Percentiles rank a stretch among this genome's conserved stretches.
Conservation (phyloP, 2,329 filamentous ascomycete species). For the Sarocladium brachiariae region DNA sequence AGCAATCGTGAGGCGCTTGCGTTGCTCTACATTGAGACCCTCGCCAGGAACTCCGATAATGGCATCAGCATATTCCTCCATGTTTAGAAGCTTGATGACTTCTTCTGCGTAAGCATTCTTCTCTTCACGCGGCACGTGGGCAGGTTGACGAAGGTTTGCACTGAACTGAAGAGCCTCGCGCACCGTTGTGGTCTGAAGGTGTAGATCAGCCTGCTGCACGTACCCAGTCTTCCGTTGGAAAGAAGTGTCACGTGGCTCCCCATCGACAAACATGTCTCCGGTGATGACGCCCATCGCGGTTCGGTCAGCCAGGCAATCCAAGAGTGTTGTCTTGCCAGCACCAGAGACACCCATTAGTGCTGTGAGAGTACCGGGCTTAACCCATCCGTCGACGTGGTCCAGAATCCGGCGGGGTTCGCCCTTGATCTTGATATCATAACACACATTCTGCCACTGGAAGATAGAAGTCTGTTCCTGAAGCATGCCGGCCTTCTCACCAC, state of each 20-base stretch:
- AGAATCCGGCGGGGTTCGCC: conserved; percentile 65
- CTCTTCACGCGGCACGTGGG: conserved; percentile 60
- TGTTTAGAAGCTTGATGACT: conserved; percentile 66
- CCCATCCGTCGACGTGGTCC: conserved; percentile 80
- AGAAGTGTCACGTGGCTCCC: conserved; percentile 11
- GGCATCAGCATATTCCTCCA: conserved; percentile 45
- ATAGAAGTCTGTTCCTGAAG: conserved; percentile 34
- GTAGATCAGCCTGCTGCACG: conserved; percentile 13
- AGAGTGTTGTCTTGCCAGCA: conserved; percentile 13
- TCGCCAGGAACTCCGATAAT: conserved; percentile 35
- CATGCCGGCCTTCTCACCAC: conserved; percentile 11
- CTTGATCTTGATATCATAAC: conserved; percentile 68
- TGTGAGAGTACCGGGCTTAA: conserved; percentile 80
- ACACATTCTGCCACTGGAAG: conserved; percentile 77
- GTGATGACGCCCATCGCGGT: conserved; percentile 13
- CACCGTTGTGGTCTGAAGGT: conserved; percentile 12
- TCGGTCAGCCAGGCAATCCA: conserved; percentile 13
- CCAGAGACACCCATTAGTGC: conserved; percentile 63
- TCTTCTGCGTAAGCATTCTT: conserved; percentile 85
- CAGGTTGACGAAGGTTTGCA: conserved; percentile 77
- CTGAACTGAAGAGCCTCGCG: conserved; percentile 84
- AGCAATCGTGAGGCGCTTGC: conserved; percentile 76
- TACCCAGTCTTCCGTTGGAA: conserved; percentile 14
- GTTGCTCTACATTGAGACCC: conserved; percentile 35
- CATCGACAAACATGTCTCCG: conserved; percentile 14